These are phyloP conservation scores for Gamarada debralockiae DNA, from an alignment of 495 filamentous ascomycete species.

Conservation along the genomic window DNA sequence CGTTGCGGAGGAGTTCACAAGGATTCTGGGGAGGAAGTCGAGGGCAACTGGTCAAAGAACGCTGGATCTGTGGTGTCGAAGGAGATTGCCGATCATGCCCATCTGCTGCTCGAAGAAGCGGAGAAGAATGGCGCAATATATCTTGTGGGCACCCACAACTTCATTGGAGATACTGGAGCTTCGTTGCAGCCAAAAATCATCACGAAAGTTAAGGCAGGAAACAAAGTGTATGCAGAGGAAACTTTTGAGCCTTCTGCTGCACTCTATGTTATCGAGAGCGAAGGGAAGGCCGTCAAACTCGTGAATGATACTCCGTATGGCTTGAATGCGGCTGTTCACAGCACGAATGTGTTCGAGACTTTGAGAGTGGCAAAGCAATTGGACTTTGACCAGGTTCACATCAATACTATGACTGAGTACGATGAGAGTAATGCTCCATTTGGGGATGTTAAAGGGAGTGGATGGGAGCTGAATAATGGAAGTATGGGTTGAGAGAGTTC, in stretches of 20 bases:
- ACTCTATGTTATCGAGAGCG: conserved; percentile 46
- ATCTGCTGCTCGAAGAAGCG: background rate
- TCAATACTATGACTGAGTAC: conserved; percentile 77
- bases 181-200: conserved; percentile 69
- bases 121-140: conserved; percentile 49
- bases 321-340: conserved; percentile 79
- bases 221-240: conserved; percentile 77
- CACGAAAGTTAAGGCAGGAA: conserved; percentile 62
- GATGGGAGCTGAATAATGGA: too few species aligned
- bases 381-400: conserved; percentile 77
- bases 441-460: too few species aligned
- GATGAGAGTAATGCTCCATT: conserved; percentile 65
- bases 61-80: background rate
- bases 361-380: conserved; percentile 69
- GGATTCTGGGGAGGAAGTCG: background rate
- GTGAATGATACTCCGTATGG: conserved; percentile 80
- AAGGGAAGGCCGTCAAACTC: conserved; percentile 66
- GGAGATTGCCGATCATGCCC: background rate
- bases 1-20: conserved; percentile 61
- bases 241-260: conserved; percentile 74
- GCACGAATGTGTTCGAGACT: conserved; percentile 68
- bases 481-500: too few species aligned
- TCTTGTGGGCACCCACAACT: conserved; percentile 20
- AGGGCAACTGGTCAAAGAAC: conserved; percentile 29
- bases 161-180: conserved; percentile 41